Base-by-base conservation (phyloP, 208 protist genomes). In the Acanthamoeba polyphaga region DNA sequence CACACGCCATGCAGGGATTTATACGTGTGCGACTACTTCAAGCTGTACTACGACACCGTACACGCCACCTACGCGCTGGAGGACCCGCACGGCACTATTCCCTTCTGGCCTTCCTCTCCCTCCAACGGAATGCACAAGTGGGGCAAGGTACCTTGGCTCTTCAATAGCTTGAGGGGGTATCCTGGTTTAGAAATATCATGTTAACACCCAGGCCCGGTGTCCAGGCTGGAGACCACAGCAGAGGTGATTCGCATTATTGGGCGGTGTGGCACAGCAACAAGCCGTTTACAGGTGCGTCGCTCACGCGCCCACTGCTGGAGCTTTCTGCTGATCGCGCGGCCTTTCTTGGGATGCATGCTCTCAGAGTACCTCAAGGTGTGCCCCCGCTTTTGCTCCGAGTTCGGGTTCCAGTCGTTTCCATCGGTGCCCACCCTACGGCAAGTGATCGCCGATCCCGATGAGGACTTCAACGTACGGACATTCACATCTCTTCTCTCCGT, bases 331-430 rank as follows among this genome's bases (percentile, higher is more conserved):
- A 27, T 49, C 27, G 32, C 34, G 24, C 24, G 60, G 60, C 24
- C 60, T 66, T 29, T 49, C 43, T 84, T 49, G 7, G 6, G 29
- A 2, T 43, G 60, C 0, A 24, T 66, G 2, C 24, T 66, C 29
- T 24, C 49, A 90, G 84, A 80, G 19, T 96, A 95, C n/a, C 82
- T 95, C 1, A 97, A 82, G 49, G 85, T 76, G 9, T 95, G 96
- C 32, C 68, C 94, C 9, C 85, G 97, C 64, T 98, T 98, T 76
- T 82, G 95, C 10, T 97, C 95, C n/a, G 97, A 98, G 90, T 98
- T 97, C 95, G 97, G 97, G 12, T 98, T 97, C 55, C 97, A 98
- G 88, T 95, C 91, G 22, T 38, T 97, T 34, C 95, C 95, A 5
- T 64, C 51, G 8, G 64, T 82, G 19, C 15, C 13, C 34, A 72